Evolutionary conservation across 768 basidiomycete genomes (phyloP).

Genomic region (Fomitopsis pulvina): DNA sequence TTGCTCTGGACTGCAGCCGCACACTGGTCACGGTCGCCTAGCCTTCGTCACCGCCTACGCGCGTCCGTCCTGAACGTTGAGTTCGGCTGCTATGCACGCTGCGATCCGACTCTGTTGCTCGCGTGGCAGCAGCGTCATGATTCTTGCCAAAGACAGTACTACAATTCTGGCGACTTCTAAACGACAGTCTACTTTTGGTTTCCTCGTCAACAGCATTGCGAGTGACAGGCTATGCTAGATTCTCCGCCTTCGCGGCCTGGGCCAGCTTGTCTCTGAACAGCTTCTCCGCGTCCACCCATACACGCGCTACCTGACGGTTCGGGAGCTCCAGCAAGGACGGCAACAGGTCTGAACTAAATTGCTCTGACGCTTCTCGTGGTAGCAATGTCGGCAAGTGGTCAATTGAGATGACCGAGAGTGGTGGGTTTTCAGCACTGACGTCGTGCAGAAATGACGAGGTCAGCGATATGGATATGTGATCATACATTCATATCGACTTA

Average conservation of each 20-base stretch:
- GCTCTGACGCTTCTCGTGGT: slow-evolving; percentile 94
- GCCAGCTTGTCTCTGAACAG: slow-evolving; percentile 66
- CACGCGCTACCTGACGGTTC: slow-evolving; percentile 53
- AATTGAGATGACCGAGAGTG: slow-evolving; percentile 85
- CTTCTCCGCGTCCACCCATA: slow-evolving; percentile 86
- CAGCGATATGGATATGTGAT: neutral
- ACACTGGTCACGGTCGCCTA: too few relatives aligned
- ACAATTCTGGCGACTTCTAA: neutral
- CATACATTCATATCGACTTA: slow-evolving; percentile 32
- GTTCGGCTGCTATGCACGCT: too few relatives aligned
- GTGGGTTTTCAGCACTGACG: slow-evolving; percentile 53
- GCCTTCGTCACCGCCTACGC: too few relatives aligned
- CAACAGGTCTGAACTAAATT: slow-evolving; percentile 84
- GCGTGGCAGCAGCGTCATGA: too few relatives aligned
- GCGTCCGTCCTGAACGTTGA: too few relatives aligned
- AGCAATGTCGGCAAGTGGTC: slow-evolving; percentile 95
- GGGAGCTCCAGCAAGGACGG: slow-evolving; percentile 81
- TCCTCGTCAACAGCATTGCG: neutral
- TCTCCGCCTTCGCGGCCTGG: slow-evolving; percentile 37
- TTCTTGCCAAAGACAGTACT: too few relatives aligned
- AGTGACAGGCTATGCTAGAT: slow-evolving; percentile 11
- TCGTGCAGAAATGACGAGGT: slow-evolving; percentile 12
- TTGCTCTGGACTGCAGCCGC: too few relatives aligned
- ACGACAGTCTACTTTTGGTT: neutral
- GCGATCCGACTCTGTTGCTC: too few relatives aligned